Base-by-base conservation (phyloP, 2,329 filamentous ascomycete genomes). In the Aspergillus jensenii region DNA sequence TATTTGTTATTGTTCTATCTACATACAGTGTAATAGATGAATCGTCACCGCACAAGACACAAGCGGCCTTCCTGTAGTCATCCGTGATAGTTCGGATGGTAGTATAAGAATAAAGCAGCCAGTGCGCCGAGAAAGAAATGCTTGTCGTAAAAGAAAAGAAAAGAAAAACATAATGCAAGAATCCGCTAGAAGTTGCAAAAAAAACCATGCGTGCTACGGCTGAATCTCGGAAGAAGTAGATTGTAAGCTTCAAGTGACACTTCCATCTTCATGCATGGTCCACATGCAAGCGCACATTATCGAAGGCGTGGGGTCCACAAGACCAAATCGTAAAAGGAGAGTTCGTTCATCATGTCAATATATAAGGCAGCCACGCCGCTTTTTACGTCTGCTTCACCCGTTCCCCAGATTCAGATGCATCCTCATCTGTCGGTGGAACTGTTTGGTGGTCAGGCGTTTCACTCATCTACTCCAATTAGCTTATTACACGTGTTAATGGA, bases 381-480 rank as follows among this genome's bases (percentile, higher is more conserved):
- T 14, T 19, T 69, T 61, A 70, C 8, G 65, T 72, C 56, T 61
- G 66, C 59, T 73, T 73, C 39, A 65, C 55, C 43, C 64, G 67
- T 37, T 51, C 60, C 27, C 66, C 61, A 6, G 63, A 31, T 43
- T 61, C 58, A 23, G 59, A 40, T 33, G 64, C 12, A 37, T 37
- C 35, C 11, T 31, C 68, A 37, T 59, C 47, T n/a, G 59, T 59
- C 8, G 44, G 33, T 11, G 58, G 50, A 31, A 59, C 45, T 8
- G 62, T 56, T 19, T 63, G 58, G 17, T 62, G 50, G 21, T 59
- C 58, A n/a, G 60, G 35, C 54, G 60, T 33, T 61, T 65, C 58
- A 47, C 65, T 68, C 68, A 73, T 72, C 72, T 74, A 52, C 12
- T 48, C 17, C 25, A 6, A 23, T 63, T 61, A 61, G 63, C 60